Percentiles rank a stretch among this genome's conserved stretches.
These are phyloP conservation scores for Kondoa malvinella DNA, from an alignment of 768 basidiomycete genomes.

Conservation along the genomic window DNA sequence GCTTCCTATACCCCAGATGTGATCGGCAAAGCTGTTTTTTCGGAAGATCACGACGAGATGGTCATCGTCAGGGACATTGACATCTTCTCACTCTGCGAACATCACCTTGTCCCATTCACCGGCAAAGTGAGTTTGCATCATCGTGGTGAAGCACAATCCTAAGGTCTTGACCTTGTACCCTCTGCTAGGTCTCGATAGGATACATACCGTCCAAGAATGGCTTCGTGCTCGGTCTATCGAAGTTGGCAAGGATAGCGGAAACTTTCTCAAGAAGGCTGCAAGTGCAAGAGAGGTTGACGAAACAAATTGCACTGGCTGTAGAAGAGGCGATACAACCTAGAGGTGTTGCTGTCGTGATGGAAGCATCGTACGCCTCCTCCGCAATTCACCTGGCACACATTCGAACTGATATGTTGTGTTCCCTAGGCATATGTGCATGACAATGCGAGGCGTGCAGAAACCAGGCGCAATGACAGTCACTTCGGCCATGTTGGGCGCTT, in stretches of 20 bases:
- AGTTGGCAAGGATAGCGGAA: constrained; percentile 90
- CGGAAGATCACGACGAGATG: constrained; percentile 99
- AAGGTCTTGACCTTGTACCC: constrained; percentile 17
- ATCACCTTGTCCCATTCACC: constrained; percentile 93
- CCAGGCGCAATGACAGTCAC: constrained; percentile 89
- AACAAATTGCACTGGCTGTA: constrained; percentile 93
- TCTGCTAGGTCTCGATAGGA: constrained; percentile 70
- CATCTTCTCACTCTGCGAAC: constrained; percentile 92
- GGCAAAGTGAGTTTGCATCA: constrained; percentile 56
- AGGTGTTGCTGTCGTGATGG: constrained; percentile 98
- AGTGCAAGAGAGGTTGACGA: constrained; percentile 92
- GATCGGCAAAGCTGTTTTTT: constrained; percentile 94
- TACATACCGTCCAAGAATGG: constrained; percentile 82
- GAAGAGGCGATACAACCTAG: constrained; percentile 95
- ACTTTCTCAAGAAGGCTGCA: constrained; percentile 89
- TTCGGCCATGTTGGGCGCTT: constrained; percentile 94
- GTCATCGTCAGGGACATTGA: constrained; percentile 95
- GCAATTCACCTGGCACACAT: background rate
- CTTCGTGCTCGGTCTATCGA: constrained; percentile 73
- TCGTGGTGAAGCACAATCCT: constrained; percentile 3
- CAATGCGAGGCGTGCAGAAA: constrained; percentile 98
- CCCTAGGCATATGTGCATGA: constrained; percentile 97
- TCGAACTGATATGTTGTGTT: too few relatives aligned
- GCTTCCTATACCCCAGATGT: constrained; percentile 42
- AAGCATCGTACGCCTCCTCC: constrained; percentile 61